Conservation (phyloP, 1,284 basidiomycete species). For the Vanrija sp. region DNA sequence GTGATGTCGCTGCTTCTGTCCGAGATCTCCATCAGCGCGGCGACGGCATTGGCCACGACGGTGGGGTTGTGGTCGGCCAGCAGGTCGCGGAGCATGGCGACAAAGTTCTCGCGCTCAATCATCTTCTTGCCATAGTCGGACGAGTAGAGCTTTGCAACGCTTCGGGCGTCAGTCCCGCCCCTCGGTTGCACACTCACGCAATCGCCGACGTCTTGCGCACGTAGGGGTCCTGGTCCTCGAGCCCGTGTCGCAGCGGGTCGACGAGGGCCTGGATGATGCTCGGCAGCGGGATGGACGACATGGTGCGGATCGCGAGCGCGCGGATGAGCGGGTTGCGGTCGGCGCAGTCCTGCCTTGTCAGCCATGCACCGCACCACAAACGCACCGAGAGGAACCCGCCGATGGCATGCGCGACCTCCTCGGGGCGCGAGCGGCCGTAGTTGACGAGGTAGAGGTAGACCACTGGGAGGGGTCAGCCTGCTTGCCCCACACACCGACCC, state of each 20-base stretch:
- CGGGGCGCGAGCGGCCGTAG: constrained; percentile 94
- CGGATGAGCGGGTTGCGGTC: constrained; percentile 95
- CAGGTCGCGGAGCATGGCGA: constrained; percentile 67
- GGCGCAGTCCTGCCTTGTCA: constrained; percentile 66
- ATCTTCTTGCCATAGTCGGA: constrained; percentile 75
- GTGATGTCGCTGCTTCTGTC: constrained; percentile 55
- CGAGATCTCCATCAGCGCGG: constrained; percentile 84
- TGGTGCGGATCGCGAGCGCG: constrained; percentile 92
- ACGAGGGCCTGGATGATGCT: constrained; percentile 96
- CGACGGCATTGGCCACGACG: constrained; percentile 96
- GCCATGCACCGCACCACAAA: background rate
- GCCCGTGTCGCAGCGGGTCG: constrained; percentile 86
- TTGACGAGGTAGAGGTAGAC: constrained; percentile 98
- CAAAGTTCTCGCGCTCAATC: constrained; percentile 88
- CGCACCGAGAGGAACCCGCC: constrained; percentile 82
- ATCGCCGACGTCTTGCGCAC: constrained; percentile 95
- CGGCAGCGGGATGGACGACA: constrained; percentile 93
- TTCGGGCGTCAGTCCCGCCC: constrained; percentile 13
- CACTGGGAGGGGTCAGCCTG: constrained; percentile 56
- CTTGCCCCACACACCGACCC: constrained; percentile 31
- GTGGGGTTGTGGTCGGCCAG: constrained; percentile 92
- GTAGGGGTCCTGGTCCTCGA: constrained; percentile 93
- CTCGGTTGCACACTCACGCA: constrained; percentile 46
- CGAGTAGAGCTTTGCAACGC: constrained; percentile 91
- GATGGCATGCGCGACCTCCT: constrained; percentile 90